These are phyloP conservation scores for Metschnikowia kunwiensis DNA, from an alignment of 805 yeast genomes.

Conservation along the genomic window DNA sequence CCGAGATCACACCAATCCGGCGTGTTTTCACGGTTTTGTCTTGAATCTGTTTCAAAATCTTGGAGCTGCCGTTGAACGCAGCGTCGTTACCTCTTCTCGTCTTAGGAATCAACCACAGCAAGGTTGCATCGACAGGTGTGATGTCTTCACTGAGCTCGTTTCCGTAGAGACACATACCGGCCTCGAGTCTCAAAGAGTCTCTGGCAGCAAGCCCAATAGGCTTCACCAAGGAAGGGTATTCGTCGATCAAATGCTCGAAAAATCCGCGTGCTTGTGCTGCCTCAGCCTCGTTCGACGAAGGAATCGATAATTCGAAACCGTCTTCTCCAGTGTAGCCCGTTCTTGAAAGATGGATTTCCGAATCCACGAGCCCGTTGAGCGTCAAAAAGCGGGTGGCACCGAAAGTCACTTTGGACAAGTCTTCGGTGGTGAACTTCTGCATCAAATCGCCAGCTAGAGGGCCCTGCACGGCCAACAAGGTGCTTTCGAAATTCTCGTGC, in stretches of 20 bases:
- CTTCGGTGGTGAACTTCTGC: conserved; percentile 57
- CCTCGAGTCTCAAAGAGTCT: conserved; percentile 91
- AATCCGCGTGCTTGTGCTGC: conserved; percentile 51
- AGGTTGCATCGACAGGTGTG: conserved; percentile 86
- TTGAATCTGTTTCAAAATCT: conserved; percentile 65
- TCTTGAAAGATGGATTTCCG: conserved; percentile 75
- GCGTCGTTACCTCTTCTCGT: conserved; percentile 53
- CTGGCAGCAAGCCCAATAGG: conserved; percentile 98
- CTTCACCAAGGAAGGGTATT: conserved; percentile 53
- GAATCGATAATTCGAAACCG: conserved; percentile 89
- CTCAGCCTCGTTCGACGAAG: conserved; percentile 41
- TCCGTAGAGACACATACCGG: conserved; percentile 98
- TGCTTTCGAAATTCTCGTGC: conserved; percentile 56
- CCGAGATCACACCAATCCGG: conserved; percentile 72
- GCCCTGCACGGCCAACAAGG: conserved; percentile 89
- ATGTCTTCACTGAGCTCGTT: conserved; percentile 77
- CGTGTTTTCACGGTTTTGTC: conserved; percentile 56
- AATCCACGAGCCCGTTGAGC: conserved; percentile 39
- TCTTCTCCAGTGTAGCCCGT: conserved; percentile 99
- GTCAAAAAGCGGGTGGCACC: conserved; percentile 61
- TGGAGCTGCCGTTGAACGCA: conserved; percentile 72
- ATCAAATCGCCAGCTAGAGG: conserved; percentile 74
- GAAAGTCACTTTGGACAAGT: conserved; percentile 63
- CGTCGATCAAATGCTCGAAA: conserved; percentile 55
- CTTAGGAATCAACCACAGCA: conserved; percentile 88